These are phyloP conservation scores for Basidioascus undulatus DNA, from an alignment of 768 basidiomycete species.

Conservation along the genomic window DNA sequence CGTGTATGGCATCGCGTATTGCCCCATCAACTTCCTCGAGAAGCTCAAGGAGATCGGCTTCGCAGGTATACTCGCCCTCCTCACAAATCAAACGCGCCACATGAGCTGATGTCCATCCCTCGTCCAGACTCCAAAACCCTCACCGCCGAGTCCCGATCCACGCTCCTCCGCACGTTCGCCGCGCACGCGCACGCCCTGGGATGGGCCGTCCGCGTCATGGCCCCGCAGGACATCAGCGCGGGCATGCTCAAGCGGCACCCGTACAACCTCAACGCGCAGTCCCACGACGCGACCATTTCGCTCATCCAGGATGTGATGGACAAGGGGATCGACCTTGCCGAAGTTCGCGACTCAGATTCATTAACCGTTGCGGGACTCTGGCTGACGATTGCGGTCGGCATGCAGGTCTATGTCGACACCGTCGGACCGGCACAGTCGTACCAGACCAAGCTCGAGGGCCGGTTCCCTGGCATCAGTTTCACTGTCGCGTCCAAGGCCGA, in stretches of 20 bases:
- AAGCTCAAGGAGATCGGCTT: constrained; percentile 62
- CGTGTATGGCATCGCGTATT: constrained; percentile 89
- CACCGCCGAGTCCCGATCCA: constrained; percentile 39
- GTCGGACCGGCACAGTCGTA: constrained; percentile 70
- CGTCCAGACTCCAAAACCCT: constrained; percentile 72
- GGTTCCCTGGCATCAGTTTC: constrained; percentile 66
- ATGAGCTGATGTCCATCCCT: not conserved
- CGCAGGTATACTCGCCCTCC: constrained; percentile 33
- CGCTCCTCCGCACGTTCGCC: constrained; percentile 39
- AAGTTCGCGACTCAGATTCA: constrained; percentile 26
- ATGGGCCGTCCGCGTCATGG: constrained; percentile 59
- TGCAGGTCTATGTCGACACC: constrained; percentile 92
- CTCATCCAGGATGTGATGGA: constrained; percentile 67
- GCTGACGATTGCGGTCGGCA: not conserved
- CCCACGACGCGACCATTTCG: constrained; percentile 66
- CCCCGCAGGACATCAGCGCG: constrained; percentile 71
- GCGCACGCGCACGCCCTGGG: constrained; percentile 46
- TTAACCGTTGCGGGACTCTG: not conserved
- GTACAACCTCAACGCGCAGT: constrained; percentile 64
- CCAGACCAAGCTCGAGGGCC: constrained; percentile 49
- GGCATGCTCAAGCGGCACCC: constrained; percentile 75
- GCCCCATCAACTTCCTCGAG: constrained; percentile 51
- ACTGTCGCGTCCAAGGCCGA: constrained; percentile 86
- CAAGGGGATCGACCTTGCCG: constrained; percentile 52
- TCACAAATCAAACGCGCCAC: not conserved